These are phyloP conservation scores for Boletellus ananiceps DNA, from an alignment of 768 basidiomycete species.

Conservation along the genomic window DNA sequence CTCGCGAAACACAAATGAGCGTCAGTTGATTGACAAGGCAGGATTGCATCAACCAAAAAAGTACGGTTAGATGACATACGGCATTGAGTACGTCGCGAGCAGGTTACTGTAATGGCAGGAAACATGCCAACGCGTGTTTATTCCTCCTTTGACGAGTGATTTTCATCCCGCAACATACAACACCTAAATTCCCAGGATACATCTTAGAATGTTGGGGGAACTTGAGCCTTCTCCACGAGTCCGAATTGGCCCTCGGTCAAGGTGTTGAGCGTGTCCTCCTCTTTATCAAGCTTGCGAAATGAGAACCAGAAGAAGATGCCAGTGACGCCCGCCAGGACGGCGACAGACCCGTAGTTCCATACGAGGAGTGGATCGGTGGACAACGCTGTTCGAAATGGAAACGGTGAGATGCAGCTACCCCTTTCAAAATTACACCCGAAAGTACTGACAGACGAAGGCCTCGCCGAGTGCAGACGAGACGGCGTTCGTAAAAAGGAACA, in stretches of 20 bases:
- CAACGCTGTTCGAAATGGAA: constrained; percentile 38
- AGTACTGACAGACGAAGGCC: constrained; percentile 60
- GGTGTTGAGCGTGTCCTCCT: constrained; percentile 63
- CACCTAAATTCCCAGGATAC: background rate
- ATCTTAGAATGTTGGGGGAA: background rate
- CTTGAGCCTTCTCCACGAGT: background rate
- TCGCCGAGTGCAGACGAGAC: constrained; percentile 61
- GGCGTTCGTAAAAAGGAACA: constrained; percentile 58
- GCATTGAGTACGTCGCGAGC: background rate
- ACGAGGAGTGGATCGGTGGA: constrained; percentile 68
- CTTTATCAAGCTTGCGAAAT: constrained; percentile 51
- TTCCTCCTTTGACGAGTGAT: background rate
- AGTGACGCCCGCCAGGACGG: constrained; percentile 45
- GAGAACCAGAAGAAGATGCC: constrained; percentile 53
- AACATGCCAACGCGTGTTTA: background rate
- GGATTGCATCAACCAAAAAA: no score
- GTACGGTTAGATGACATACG: no score
- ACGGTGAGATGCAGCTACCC: constrained; percentile 2
- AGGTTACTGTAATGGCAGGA: background rate
- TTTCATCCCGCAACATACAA: background rate
- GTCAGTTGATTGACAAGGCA: no score
- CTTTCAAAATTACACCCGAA: background rate
- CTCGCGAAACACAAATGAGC: constrained; percentile 4
- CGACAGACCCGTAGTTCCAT: constrained; percentile 69
- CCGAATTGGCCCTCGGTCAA: constrained; percentile 38